A percentile compares a stretch with the other conserved stretches of the same genome.
Conservation (phyloP, 352 stramenopile genomes). For the Aphanomyces astaci region DNA sequence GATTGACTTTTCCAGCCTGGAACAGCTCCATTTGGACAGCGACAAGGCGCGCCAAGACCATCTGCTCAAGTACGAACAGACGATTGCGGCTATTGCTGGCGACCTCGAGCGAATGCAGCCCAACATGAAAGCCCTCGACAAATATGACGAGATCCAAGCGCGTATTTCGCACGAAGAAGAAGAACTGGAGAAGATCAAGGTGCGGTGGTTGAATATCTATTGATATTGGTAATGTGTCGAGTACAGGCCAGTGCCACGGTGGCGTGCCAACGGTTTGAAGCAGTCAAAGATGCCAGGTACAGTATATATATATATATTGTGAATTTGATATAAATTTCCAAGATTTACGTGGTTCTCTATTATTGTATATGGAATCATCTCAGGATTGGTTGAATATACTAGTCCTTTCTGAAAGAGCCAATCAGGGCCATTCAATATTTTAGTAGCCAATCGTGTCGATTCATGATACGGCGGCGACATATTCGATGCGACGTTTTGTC, state of each 20-base stretch:
- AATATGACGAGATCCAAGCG: slow-evolving; percentile 77
- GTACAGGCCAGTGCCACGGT: slow-evolving; percentile 39
- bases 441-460: too few species aligned
- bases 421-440: too few species aligned
- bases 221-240: neutral
- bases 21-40: slow-evolving; percentile 56
- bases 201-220: neutral
- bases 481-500: too few species aligned
- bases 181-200: slow-evolving; percentile 63
- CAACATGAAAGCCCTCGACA: slow-evolving; percentile 94
- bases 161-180: slow-evolving; percentile 74
- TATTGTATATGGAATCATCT: too few species aligned
- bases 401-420: too few species aligned
- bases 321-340: too few species aligned
- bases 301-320: too few species aligned
- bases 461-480: too few species aligned
- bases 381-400: too few species aligned
- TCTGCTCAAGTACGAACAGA: slow-evolving; percentile 51
- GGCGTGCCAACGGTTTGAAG: slow-evolving; percentile 60
- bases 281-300: slow-evolving; percentile 58
- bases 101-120: slow-evolving; percentile 94
- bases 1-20: slow-evolving; percentile 88
- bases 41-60: slow-evolving; percentile 86
- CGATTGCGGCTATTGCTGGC: slow-evolving; percentile 50
- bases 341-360: too few species aligned